Evolutionary conservation across 257 asterid species (phyloP), one percentile per base, ranked within the genome.

Genomic region (Solanum bukasovii): DNA sequence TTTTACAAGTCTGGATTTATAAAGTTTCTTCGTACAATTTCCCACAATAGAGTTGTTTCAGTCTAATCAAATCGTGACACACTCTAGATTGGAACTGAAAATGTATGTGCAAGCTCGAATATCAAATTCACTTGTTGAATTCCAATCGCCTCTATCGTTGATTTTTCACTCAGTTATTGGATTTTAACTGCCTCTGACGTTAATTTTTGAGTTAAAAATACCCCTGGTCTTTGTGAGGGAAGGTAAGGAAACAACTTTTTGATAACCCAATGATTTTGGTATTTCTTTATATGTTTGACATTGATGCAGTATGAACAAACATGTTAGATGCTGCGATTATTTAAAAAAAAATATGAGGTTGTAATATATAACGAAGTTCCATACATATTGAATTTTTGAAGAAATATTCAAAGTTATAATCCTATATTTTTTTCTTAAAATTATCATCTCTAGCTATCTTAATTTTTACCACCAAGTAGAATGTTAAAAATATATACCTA

Each of bases 271-370:
- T 56, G 14, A 63, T 63, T 63, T 63, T 63, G 71, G 25, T 59
- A 59, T 0, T 46, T 46, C 56, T 40, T 40, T 40, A 40, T 10
- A 9, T 40, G 46, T 40, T 40, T 40, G 46, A 40, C 46, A 40
- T 40, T 40, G 46, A 40, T 40, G 46, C 46, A 40, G 46, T 40
- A 40, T 40, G 13, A 9, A 40, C 46, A 40, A 40, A 40, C 46
- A 9, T 40, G 46, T 40, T 3, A 40, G 46, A 40, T 40, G 46
- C 46, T 40, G 9, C 46, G 46, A 40, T 40, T 40, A 40, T 40
- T 40, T 40, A 0, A 0, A 9, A 40, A 40, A 40, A 0, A 40
- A 40, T 0, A 0, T 40, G 46, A 40, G 46, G 13, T 40, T 40
- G 46, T 40, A 40, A 40, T 40, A 42, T 42, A 42, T 42, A 42